Base-by-base conservation (phyloP, 768 basidiomycete genomes). In the Sporobolomyces pararoseus region DNA sequence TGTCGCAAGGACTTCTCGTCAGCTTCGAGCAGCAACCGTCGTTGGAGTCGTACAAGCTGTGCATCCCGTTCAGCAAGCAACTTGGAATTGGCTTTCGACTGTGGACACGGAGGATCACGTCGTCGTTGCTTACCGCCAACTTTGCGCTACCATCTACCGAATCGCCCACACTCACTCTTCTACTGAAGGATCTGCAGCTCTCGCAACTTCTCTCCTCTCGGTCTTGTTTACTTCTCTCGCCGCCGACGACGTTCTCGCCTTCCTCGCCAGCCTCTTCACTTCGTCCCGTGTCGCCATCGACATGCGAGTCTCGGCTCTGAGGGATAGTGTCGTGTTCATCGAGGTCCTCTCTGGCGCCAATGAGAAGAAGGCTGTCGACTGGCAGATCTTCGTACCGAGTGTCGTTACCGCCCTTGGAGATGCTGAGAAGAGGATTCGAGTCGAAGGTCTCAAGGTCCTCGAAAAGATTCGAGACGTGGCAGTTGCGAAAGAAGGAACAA, bases 291-390 rank as follows among this genome's bases (percentile, higher is more conserved):
- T 68, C 2, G 25, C 76, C 2, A 2, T 79, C 4, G 73, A 78
- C 25, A 55, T 82, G 82, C 68, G 83, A 80, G 65, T 83, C 3
- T 82, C 86, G 2, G 87, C 91, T 0, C 81, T 97, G 13, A 81
- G 84, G 7, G 92, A 97, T 77, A 86, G 87, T 25, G 82, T 84
- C 3, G 90, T 91, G 0, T 94, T 94, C 79, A 78, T 98, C 17
- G 83, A 86, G 54, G 90, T 93, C 0, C 87, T 91, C 78, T 77
- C 83, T 2, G 76, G 81, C 10, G 63, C 60, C 17, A 63, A 67
- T 3, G 81, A 84, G 53, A 80, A 83, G 49, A 78, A 70, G 71
- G 16, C 71, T 70, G 60, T 74, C 61, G 81, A 82, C 63, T 81
- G 81, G 76, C 82, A 82, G 68, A 73, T 79, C 61, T 62, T 81